Evolutionary conservation across 768 basidiomycete species (phyloP).

Genomic region (Pholiota microspora): DNA sequence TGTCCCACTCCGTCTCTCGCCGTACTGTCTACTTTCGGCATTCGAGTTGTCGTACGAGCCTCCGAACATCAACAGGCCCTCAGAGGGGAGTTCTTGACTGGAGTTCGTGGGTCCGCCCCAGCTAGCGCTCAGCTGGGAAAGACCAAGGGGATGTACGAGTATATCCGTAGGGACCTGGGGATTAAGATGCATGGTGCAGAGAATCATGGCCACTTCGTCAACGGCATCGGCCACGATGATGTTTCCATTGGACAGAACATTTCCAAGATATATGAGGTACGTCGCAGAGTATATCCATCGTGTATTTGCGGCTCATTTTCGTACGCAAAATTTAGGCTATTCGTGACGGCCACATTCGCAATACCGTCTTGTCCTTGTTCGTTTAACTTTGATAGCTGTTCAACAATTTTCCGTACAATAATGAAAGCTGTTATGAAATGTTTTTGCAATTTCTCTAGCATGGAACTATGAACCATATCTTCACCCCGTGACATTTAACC

Average conservation of each 20-base stretch:
- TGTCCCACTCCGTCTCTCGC: constrained; percentile 21
- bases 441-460: neutral
- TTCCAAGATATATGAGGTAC: constrained; percentile 68
- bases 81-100: constrained; percentile 53
- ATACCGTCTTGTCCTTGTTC: constrained; percentile 56
- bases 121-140: constrained; percentile 61
- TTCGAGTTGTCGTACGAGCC: constrained; percentile 44
- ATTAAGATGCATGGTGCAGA: constrained; percentile 77
- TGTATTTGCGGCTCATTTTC: neutral
- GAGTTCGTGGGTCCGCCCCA: constrained; percentile 58
- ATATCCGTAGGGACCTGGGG: constrained; percentile 59
- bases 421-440: neutral
- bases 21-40: constrained; percentile 50
- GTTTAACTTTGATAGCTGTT: constrained; percentile 16
- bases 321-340: constrained; percentile 42
- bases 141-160: constrained; percentile 69
- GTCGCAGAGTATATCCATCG: constrained; percentile 13
- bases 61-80: constrained; percentile 45
- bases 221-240: constrained; percentile 46
- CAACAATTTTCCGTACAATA: neutral
- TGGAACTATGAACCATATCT: too few relatives aligned
- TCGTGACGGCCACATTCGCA: constrained; percentile 66
- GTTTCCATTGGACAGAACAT: constrained; percentile 70
- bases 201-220: constrained; percentile 48
- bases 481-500: too few relatives aligned